These are phyloP conservation scores for Cardiospermum halicacabum DNA, from an alignment of 345 rosid genomes.

Conservation along the genomic window DNA sequence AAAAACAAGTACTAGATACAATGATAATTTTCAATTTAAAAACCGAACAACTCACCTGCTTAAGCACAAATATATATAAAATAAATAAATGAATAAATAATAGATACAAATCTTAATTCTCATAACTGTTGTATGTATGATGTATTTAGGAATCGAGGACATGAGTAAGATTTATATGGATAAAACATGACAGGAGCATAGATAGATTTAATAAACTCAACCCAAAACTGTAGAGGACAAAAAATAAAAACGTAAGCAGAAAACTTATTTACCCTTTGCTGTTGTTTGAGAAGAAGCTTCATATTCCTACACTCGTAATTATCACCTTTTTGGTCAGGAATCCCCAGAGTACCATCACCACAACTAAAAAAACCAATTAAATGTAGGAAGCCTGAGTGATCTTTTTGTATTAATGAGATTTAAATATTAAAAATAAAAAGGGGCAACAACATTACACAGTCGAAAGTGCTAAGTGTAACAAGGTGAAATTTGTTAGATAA, in stretches of 20 bases:
- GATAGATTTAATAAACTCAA: too few relatives aligned
- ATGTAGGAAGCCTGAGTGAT: slow-evolving; percentile 16
- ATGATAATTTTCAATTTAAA: too few relatives aligned
- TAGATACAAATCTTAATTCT: too few relatives aligned
- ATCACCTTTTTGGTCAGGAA: slow-evolving; percentile 93
- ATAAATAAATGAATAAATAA: too few relatives aligned
- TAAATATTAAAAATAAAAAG: background rate
- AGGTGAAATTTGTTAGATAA: background rate
- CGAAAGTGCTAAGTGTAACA: background rate
- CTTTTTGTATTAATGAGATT: background rate
- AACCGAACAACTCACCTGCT: too few relatives aligned
- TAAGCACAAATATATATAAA: too few relatives aligned
- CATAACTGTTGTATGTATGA: too few relatives aligned
- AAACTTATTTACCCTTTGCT: slow-evolving; percentile 63
- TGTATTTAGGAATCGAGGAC: too few relatives aligned
- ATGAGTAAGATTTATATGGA: too few relatives aligned
- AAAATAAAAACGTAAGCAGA: slow-evolving; percentile 1
- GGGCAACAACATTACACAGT: background rate
- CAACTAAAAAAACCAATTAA: slow-evolving; percentile 71
- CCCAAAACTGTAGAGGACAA: background rate
- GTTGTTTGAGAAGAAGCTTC: slow-evolving; percentile 99
- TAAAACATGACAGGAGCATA: too few relatives aligned
- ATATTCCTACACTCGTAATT: slow-evolving; percentile 98
- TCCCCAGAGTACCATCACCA: slow-evolving; percentile 94
- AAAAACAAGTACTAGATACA: too few relatives aligned